Base-by-base conservation (phyloP, 208 protist species). In the Phytomonas sp. region DNA sequence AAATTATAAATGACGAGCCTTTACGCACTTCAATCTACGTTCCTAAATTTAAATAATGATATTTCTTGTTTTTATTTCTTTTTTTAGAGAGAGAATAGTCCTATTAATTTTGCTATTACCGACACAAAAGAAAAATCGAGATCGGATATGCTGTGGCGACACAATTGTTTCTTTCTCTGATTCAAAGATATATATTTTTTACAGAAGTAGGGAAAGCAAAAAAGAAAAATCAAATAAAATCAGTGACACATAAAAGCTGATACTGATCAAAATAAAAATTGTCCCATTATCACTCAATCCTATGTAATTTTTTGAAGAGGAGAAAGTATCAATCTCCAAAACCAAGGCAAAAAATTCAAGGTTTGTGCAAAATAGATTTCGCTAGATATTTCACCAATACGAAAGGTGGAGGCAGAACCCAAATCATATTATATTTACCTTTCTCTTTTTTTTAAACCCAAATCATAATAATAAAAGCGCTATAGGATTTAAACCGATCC, bases 191-290 rank as follows among this genome's bases (percentile, higher is more conserved):
- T 49, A 12, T 10, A 23, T 12, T 49, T 49, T 49, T 49, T 4
- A 49, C 6, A 16, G 40, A 19, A 12, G 32, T 64, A 42, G n/a
- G 23, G 23, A 60, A 23, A n/a, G 49, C 26, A 0, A n/a, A 32
- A 71, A 64, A 78, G 56, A 40, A 74, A 71, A 75, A 40, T 59
- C 36, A 69, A 69, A 73, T 60, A 36, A 61, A 77, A 73, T 45
- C 23, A 76, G 37, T 56, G 65, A 73, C 34, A 67, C 52, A 74
- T 10, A 66, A 63, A 56, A 69, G 14, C n/a, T 0, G 34, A 70
- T 29, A 10, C 64, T 12, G 14, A 68, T n/a, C 64, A 63, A 23
- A 29, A 64, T 2, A 32, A 68, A 65, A 30, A 23, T n/a, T 16
- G 26, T 59, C 49, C 59, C 40, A 49, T 49, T 19, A 19, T 49